These are phyloP conservation scores for Candida morakotiae DNA, from an alignment of 805 yeast species.

Conservation along the genomic window DNA sequence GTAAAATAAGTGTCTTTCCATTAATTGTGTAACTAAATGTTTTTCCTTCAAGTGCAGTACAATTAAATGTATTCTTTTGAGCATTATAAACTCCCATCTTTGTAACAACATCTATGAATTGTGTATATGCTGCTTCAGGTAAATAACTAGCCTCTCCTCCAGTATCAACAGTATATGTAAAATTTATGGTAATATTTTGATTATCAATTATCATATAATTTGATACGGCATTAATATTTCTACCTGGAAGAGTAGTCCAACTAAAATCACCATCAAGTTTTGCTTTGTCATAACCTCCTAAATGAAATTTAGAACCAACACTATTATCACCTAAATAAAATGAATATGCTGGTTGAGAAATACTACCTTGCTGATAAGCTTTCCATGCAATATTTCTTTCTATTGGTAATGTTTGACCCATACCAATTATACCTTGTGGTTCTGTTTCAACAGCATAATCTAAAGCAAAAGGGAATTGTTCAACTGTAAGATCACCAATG, in stretches of 20 bases:
- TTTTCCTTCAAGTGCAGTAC: background rate
- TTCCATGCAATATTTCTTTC: background rate
- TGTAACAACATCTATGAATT: background rate
- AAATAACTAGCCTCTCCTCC: background rate
- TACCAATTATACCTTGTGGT: background rate
- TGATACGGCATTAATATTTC: background rate
- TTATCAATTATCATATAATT: background rate
- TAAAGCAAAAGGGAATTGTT: background rate
- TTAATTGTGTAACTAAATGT: background rate
- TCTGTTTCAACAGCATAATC: background rate
- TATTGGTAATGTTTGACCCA: background rate
- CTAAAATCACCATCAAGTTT: background rate
- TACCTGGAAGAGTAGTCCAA: background rate
- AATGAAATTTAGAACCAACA: background rate
- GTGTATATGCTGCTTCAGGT: background rate
- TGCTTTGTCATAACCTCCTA: conserved; percentile 4
- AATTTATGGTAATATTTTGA: background rate
- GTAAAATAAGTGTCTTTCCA: background rate
- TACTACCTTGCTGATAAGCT: background rate
- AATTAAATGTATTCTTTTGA: background rate
- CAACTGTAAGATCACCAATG: background rate
- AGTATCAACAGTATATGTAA: background rate
- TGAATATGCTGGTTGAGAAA: background rate
- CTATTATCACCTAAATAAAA: background rate
- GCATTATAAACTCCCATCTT: background rate